Base-by-base conservation (phyloP, 2,329 filamentous ascomycete genomes). In the Colletotrichum euphorbiae region DNA sequence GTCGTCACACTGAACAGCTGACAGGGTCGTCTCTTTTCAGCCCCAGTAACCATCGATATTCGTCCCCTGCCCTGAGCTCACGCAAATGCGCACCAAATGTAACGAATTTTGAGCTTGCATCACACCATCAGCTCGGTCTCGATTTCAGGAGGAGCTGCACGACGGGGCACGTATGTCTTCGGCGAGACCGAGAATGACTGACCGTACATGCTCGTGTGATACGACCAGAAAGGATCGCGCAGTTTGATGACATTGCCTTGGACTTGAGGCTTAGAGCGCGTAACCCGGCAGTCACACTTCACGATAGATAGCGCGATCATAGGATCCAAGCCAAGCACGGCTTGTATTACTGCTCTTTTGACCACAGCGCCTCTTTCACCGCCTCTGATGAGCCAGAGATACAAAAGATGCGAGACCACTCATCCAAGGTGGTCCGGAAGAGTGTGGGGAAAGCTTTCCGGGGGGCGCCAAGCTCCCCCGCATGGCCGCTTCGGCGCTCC, bases 401-500 rank as follows among this genome's bases (percentile, higher is more conserved):
- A 4, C 4, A 5, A 24, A 24, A 24, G 24, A 24, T 24, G 24
- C 3, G 24, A 24, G 24, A 24, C 4, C 24, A 24, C 24, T 24
- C 24, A 24, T 24, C 43, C 15, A 13, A 19, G 48, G 62, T 33
- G 40, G 33, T 48, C 56, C 50, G 48, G 58, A 21, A 59, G 13
- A 55, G 24, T 55, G 56, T 50, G 63, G 63, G 24, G 48, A 55
- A 66, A 42, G 57, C 50, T 62, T 36, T 43, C 42, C 48, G 4
- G 57, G 58, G 63, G 12, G 7, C 21, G 48, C 63, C 57, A 50
- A 62, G 40, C 42, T 62, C 42, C 57, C 46, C 63, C 42, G 50
- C 57, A 66, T 15, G 17, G 31, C 36, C 38, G 31, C 28, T 43
- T 48, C 50, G 40, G 40, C 48, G 36, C 48, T 50, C 63, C 58